phyloP scores from a whole-genome alignment of 768 basidiomycete species.

The Leccinum aurantiacum region DNA sequence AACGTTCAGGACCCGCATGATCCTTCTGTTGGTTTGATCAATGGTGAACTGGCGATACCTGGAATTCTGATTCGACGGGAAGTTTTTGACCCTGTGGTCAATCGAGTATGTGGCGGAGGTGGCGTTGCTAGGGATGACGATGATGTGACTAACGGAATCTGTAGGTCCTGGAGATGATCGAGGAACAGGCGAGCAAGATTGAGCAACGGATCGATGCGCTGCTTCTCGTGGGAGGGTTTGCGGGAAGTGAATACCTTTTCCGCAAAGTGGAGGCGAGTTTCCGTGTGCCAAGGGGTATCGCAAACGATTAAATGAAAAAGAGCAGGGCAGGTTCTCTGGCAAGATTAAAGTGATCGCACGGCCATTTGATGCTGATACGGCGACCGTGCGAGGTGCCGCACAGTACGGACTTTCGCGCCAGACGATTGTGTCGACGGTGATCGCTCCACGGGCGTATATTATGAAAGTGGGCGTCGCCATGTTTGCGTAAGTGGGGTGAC shows the following conservation, averaged over 20 bases:
- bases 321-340: constrained; percentile 64
- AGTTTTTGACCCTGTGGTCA: constrained; percentile 87
- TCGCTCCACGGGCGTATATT: constrained; percentile 80
- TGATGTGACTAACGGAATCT: constrained; percentile 9
- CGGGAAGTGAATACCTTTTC: constrained; percentile 83
- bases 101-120: constrained; percentile 50
- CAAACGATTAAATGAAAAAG: constrained; percentile 11
- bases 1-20: constrained; percentile 84
- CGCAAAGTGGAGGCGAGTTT: constrained; percentile 66
- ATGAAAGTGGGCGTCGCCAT: constrained; percentile 61
- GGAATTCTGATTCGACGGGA: constrained; percentile 76
- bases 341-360: constrained; percentile 76
- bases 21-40: constrained; percentile 71
- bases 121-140: constrained; percentile 4
- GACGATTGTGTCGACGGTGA: constrained; percentile 76
- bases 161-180: constrained; percentile 76
- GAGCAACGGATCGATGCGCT: constrained; percentile 78
- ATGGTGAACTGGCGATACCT: constrained; percentile 82
- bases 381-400: constrained; percentile 85
- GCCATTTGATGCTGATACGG: constrained; percentile 85
- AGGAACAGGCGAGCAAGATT: constrained; percentile 67
- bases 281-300: background rate
- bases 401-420: constrained; percentile 79
- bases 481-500: background rate
- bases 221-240: constrained; percentile 88